Evolutionary conservation across 257 asterid genomes (phyloP).

Genomic region (Striga asiatica): DNA sequence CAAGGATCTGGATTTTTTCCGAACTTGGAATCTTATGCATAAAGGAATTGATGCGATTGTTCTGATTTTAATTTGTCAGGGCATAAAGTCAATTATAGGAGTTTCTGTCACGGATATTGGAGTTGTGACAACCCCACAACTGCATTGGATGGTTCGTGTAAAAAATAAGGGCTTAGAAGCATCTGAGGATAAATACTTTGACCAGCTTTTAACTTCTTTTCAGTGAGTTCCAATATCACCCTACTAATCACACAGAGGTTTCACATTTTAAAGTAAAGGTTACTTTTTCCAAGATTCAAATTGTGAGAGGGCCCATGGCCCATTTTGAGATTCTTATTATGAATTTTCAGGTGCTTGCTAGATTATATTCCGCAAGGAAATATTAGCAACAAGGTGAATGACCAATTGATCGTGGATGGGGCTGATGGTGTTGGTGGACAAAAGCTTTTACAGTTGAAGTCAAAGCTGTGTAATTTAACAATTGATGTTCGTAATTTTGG

Average conservation of each 20-base stretch:
- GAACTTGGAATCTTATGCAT: not conserved
- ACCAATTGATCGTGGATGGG: conserved; percentile 69
- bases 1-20: too few relatives aligned
- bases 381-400: conserved; percentile 18
- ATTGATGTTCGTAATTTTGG: conserved; percentile 78
- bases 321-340: conserved; percentile 1
- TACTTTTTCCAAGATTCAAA: not conserved
- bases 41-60: conserved; percentile 7
- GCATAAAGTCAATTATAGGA: conserved; percentile 55
- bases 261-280: not conserved
- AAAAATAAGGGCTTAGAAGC: conserved; percentile 64
- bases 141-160: conserved; percentile 94
- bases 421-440: conserved; percentile 96
- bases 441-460: conserved; percentile 53
- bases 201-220: conserved; percentile 60
- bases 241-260: not conserved
- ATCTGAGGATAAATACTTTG: conserved; percentile 51
- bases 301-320: not conserved
- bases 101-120: conserved; percentile 59
- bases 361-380: conserved; percentile 51
- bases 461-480: conserved; percentile 31
- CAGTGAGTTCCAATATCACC: conserved; percentile 33
- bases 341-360: conserved; percentile 50
- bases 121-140: conserved; percentile 82
- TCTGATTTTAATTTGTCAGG: conserved; percentile 27